Base-by-base conservation (phyloP, 192 early-diverging fungal genomes). In the Coemansia sp. region DNA sequence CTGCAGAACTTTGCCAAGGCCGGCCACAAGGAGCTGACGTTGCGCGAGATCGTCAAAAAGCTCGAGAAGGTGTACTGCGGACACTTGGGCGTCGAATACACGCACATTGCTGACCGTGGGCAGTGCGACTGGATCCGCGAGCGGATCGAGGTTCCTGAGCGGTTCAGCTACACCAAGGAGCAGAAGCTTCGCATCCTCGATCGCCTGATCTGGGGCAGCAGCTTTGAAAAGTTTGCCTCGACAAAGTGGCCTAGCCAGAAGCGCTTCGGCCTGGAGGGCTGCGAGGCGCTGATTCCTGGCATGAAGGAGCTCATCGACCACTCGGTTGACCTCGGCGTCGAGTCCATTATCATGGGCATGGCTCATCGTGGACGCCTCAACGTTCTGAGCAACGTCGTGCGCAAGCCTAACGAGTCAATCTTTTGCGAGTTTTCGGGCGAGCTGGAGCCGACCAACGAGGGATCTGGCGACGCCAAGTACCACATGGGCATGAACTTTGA, bases 341-440 rank as follows among this genome's bases (percentile, higher is more conserved):
- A 96, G 81, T 93, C 93, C 58, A 91, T 97, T 68, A 89, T 96
- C 62, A 93, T 99, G 89, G 97, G 97, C 65, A 99, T 99, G 97
- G 94, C 97, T 40, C 97, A 99, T 86, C 93, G 97, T 83, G 97
- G 97, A 59, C 93, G 97, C 71, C 86, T 99, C 50, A 99, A 99
- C 77, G 96, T 99, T 60, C 88, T 99, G 40, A 93, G 94, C 63
- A 99, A 99, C 80, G 97, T 99, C n/a, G 93, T 99, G 69, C 91
- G 95, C 67, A 99, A 98, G 85, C 96, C 96, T 60, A 94, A 96
- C 82, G 94, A 96, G 80, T 97, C 95, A 19, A 98, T 99, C 78
- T 99, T 99, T 82, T 94, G 92, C 77, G 97, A 99, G 83, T 99
- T 99, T 79, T 90, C 92, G 39, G 95, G 95, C 59, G 86, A 91